Base-by-base conservation (phyloP, 2,329 filamentous ascomycete species). In the Calcarisporium arbuscula region DNA sequence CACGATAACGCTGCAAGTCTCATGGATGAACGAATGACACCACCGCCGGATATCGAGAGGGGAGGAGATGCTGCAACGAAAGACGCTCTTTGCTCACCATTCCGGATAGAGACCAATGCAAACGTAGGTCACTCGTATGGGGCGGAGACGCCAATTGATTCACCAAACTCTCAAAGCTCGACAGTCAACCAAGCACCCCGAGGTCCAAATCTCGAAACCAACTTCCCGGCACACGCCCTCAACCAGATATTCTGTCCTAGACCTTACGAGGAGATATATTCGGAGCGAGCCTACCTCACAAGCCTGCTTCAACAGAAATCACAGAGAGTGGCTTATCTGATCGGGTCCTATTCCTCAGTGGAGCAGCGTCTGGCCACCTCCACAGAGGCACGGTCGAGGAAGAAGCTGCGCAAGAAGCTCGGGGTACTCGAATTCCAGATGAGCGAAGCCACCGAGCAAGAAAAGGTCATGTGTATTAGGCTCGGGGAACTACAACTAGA, bases 401-500 rank as follows among this genome's bases (percentile, higher is more conserved):
- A 59, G 15, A 51, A 45, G 28, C 44, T 61, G 9, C 58, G 57
- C 21, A 73, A 70, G 40, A 54, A 67, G 25, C 47, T 66, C 5
- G 51, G 54, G 3, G 55, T 64, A 35, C 39, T 74, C 9, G 61
- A 52, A 30, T 54, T 53, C 32, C 63, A 62, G 38, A 60, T 77
- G 20, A 47, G 54, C n/a, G 57, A 66, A 28, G 63, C 59, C 0
- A 61, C 63, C 4, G 56, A 62, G 34, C 67, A 74, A 44, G 65
- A 77, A 45, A 61, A 55, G 34, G 44, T 54, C 12, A 62, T 74
- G 6, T 49, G 68, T 25, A 38, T 55, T 12, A 57, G 70, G 4
- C 53, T 77, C n/a, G 54, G 62, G 10, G 70, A 76, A 38, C 44
- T 77, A 11, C 58, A 64, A 21, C 51, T 67, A 12, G 70, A 77